Conservation (phyloP, 2,329 filamentous ascomycete genomes). For the Hypoxylon sp. region DNA sequence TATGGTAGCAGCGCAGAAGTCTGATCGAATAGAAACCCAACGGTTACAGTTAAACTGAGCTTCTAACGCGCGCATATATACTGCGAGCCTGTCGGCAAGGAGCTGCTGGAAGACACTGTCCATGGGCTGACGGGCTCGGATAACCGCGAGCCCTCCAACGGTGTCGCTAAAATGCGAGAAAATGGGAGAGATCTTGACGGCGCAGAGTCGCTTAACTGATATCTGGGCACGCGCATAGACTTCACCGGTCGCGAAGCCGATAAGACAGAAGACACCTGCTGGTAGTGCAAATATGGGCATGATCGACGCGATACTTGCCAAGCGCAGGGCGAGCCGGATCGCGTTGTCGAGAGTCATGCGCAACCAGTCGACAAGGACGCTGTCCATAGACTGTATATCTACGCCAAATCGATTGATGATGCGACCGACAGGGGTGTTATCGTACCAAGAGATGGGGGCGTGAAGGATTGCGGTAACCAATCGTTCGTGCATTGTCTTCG, state of each 20-base stretch:
- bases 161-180: constrained; percentile 55
- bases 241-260: constrained; percentile 64
- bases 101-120: constrained; percentile 51
- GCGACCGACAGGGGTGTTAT: constrained; percentile 64
- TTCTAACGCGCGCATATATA: constrained; percentile 53
- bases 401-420: constrained; percentile 67
- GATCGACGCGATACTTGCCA: constrained; percentile 65
- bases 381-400: constrained; percentile 67
- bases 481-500: constrained; percentile 63
- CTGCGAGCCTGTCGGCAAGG: constrained; percentile 52
- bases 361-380: constrained; percentile 61
- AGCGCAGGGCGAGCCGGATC: constrained; percentile 62
- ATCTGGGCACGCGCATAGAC: constrained; percentile 63
- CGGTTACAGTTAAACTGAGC: constrained; percentile 50
- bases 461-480: constrained; percentile 65
- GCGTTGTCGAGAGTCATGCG: constrained; percentile 58
- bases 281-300: constrained; percentile 67
- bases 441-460: constrained; percentile 68
- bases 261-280: constrained; percentile 61
- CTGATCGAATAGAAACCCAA: constrained; percentile 38
- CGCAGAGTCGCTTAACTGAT: constrained; percentile 52
- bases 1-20: constrained; percentile 37
- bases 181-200: constrained; percentile 52
- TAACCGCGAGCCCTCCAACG: constrained; percentile 51
- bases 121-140: constrained; percentile 48